Percentiles rank a stretch among this genome's conserved stretches.
Conservation (phyloP, 805 yeast genomes). For the Dipodascopsis tothii region DNA sequence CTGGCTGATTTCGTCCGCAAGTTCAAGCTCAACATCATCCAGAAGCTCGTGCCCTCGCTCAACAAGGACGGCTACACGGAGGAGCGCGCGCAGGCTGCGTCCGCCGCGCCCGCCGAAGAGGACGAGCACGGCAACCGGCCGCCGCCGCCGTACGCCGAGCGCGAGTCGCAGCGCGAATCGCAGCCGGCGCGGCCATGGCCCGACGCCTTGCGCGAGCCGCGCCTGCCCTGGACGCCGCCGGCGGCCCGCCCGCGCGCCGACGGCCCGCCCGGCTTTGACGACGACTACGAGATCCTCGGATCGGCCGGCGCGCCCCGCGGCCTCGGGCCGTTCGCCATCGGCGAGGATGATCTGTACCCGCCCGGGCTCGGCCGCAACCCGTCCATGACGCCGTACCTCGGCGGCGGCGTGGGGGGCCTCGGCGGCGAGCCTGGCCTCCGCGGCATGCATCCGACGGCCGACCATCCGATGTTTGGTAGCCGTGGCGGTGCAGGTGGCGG, state of each 20-base stretch:
- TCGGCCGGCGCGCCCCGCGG: constrained; percentile 7
- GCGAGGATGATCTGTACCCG: constrained; percentile 35
- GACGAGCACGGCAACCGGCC: constrained; percentile 15
- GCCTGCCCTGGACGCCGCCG: too few species aligned
- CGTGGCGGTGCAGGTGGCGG: constrained; percentile 23
- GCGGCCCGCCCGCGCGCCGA: constrained; percentile 23
- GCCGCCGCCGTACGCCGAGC: constrained; percentile 19
- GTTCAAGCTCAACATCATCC: constrained; percentile 10
- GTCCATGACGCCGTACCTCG: constrained; percentile 28
- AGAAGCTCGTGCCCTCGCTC: constrained; percentile 11
- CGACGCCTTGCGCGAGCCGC: constrained; percentile 26
- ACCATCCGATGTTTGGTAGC: constrained; percentile 20
- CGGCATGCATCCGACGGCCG: constrained; percentile 24
- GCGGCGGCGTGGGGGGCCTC: constrained; percentile 23
- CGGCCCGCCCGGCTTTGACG: constrained; percentile 40
- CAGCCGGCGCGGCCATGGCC: background rate
- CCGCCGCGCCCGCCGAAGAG: constrained; percentile 8
- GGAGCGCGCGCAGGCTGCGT: background rate
- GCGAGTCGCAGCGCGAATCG: background rate
- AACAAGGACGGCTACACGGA: constrained; percentile 15
- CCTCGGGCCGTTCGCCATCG: constrained; percentile 27
- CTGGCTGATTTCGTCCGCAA: constrained; percentile 5
- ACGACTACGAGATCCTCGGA: constrained; percentile 32
- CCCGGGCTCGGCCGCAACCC: constrained; percentile 36
- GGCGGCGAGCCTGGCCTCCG: constrained; percentile 8